A percentile compares a stretch with the other conserved stretches of the same genome.
These are phyloP conservation scores for Ramularia endophylla DNA, from an alignment of 2,329 filamentous ascomycete species.

Conservation along the genomic window DNA sequence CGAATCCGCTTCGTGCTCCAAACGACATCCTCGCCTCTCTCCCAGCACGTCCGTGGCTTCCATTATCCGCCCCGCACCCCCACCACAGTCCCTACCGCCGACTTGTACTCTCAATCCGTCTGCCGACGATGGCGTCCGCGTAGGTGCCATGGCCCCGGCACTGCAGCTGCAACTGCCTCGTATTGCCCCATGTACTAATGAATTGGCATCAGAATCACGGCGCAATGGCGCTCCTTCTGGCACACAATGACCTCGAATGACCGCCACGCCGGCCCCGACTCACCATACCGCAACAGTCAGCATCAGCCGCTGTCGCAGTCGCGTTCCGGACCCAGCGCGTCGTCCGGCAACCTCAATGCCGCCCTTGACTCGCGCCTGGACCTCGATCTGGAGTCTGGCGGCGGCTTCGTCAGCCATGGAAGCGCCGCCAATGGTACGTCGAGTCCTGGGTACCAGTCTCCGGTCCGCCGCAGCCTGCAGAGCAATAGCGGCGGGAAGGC, in stretches of 20 bases:
- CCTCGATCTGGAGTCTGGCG: slow-evolving; percentile 56
- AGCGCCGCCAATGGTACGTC: slow-evolving; percentile 46
- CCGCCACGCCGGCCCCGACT: slow-evolving; percentile 88
- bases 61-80: too few relatives aligned
- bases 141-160: too few relatives aligned
- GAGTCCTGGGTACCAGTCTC: slow-evolving; percentile 78
- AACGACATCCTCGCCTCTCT: too few relatives aligned
- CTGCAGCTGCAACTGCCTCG: too few relatives aligned
- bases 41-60: too few relatives aligned
- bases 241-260: slow-evolving; percentile 70
- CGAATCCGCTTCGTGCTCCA: too few relatives aligned
- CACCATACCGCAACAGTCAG: slow-evolving; percentile 82
- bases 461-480: slow-evolving; percentile 64
- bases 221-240: slow-evolving; percentile 86
- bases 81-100: too few relatives aligned
- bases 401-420: slow-evolving; percentile 57
- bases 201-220: slow-evolving; percentile 43
- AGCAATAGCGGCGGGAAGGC: slow-evolving; percentile 38
- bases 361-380: slow-evolving; percentile 85
- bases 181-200: too few relatives aligned
- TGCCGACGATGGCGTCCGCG: too few relatives aligned
- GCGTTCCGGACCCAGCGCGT: slow-evolving; percentile 68
- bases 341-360: slow-evolving; percentile 70
- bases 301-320: slow-evolving; percentile 84
- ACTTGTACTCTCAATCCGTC: too few relatives aligned